phyloP scores from a whole-genome alignment of 2,329 filamentous ascomycete species.

The Beauveria varroae region DNA sequence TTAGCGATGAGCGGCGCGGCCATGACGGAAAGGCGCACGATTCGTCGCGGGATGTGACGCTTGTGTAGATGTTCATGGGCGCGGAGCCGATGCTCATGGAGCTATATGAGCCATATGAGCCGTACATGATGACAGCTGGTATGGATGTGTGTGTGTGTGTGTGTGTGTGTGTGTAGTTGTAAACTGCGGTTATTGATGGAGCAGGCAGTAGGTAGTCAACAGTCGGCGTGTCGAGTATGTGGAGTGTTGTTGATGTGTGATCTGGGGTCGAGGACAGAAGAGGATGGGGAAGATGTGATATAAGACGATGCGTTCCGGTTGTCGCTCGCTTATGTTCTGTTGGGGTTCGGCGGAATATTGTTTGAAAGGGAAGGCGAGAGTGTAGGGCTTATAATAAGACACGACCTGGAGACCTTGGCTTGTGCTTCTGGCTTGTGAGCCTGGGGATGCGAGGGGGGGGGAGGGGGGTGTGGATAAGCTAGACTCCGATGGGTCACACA shows the following conservation, averaged over 20 bases:
- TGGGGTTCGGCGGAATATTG: background rate
- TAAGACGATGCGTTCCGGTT: conserved; percentile 1
- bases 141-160: conserved; percentile 15
- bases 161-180: conserved; percentile 15
- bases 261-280: background rate
- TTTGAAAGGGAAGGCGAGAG: background rate
- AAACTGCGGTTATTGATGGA: background rate
- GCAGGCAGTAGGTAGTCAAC: background rate
- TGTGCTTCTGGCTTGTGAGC: conserved; percentile 10
- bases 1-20: conserved; percentile 47
- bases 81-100: conserved; percentile 35
- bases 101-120: conserved; percentile 44
- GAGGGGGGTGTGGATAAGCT: background rate
- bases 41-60: conserved; percentile 33
- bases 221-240: background rate
- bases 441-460: background rate
- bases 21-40: conserved; percentile 52
- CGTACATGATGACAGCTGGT: conserved; percentile 34
- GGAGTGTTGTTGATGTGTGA: background rate
- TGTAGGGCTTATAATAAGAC: conserved; percentile 11
- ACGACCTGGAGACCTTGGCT: conserved; percentile 6
- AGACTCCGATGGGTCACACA: background rate
- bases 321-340: conserved; percentile 5
- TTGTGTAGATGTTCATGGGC: conserved; percentile 38
- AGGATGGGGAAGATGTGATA: conserved; percentile 1